A percentile compares a stretch with the other conserved stretches of the same genome.
phyloP scores from a whole-genome alignment of 2,329 filamentous ascomycete species.

The Colletotrichum sp. region DNA sequence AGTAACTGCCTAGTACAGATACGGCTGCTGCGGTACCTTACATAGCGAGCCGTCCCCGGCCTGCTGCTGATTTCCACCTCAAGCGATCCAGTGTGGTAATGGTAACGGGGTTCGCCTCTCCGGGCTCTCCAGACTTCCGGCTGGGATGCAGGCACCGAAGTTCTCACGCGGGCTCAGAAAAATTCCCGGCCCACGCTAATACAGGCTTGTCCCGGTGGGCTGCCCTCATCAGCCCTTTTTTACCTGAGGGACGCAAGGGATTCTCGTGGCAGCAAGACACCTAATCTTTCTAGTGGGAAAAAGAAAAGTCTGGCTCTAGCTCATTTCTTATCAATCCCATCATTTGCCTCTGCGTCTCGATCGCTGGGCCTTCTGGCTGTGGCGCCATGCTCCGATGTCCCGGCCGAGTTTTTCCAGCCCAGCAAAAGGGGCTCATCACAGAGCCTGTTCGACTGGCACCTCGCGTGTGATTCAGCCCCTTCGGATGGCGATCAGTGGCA shows the following conservation, averaged over 20 bases:
- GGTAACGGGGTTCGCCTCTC: neutral
- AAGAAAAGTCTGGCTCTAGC: neutral
- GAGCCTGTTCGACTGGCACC: neutral
- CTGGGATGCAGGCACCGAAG: neutral
- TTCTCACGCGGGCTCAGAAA: neutral
- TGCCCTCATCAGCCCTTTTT: neutral
- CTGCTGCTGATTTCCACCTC: neutral
- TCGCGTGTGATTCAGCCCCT: neutral
- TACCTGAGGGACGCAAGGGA: neutral
- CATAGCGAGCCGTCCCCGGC: neutral
- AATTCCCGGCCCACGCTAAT: neutral
- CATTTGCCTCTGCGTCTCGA: neutral
- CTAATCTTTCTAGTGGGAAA: neutral
- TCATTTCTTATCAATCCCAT: neutral
- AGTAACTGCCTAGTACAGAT: slow-evolving; percentile 2
- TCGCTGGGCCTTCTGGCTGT: neutral
- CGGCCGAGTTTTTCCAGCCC: neutral
- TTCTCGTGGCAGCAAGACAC: neutral
- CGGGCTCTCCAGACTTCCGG: neutral
- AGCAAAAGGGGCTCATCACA: neutral
- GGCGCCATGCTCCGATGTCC: neutral
- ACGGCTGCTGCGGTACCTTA: neutral
- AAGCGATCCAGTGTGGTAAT: slow-evolving; percentile 1
- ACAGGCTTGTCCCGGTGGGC: neutral
- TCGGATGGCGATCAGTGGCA: slow-evolving; percentile 10